phyloP scores from a whole-genome alignment of 345 rosid genomes.

The Boechera stricta region DNA sequence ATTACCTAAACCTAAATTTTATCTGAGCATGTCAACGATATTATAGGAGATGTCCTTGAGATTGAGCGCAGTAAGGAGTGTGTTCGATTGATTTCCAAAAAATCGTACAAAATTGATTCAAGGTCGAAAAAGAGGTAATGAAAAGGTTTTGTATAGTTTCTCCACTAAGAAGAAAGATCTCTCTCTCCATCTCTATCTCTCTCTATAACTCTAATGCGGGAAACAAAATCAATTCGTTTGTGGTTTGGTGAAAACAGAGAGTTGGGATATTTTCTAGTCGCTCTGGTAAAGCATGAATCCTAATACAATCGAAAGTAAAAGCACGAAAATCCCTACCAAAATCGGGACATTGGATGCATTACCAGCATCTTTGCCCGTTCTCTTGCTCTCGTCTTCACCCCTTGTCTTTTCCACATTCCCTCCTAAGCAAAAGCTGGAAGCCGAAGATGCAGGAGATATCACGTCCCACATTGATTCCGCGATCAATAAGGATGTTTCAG shows the following conservation, averaged over 20 bases:
- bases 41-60: neutral
- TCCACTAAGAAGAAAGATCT: neutral
- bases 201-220: neutral
- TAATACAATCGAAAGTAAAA: constrained; percentile 56
- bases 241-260: constrained; percentile 11
- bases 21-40: neutral
- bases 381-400: constrained; percentile 28
- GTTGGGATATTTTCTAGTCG: constrained; percentile 26
- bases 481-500: constrained; percentile 50
- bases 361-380: neutral
- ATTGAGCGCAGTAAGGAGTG: neutral
- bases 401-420: constrained; percentile 34
- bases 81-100: neutral
- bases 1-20: no score
- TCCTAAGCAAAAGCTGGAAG: constrained; percentile 39
- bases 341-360: constrained; percentile 37
- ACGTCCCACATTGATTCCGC: constrained; percentile 75
- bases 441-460: constrained; percentile 42
- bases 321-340: constrained; percentile 56
- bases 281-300: constrained; percentile 54
- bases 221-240: constrained; percentile 11
- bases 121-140: neutral
- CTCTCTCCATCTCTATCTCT: neutral
- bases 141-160: constrained; percentile 1
- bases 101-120: neutral